Base-by-base conservation (phyloP, 1,284 basidiomycete genomes). In the Trichosporon coremiiforme region DNA sequence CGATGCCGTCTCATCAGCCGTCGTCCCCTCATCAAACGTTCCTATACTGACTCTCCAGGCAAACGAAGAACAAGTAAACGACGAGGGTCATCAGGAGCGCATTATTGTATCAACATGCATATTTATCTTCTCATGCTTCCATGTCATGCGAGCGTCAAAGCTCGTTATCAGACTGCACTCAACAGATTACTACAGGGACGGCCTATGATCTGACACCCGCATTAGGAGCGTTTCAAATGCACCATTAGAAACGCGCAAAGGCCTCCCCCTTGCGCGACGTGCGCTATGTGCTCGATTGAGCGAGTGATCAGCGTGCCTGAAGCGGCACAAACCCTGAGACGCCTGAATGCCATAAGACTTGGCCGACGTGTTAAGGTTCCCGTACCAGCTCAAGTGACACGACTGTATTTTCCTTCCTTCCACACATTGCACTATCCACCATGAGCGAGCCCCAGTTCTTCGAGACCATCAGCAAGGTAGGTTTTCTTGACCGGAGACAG, bases 371-470 rank as follows among this genome's bases (percentile, higher is more conserved):
- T 60, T 60, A 60, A 60, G 13, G 35, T 33, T 36, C 65, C 53
- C 65, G 22, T 47, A 41, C 17, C 60, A n/a, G 33, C 38, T 45
- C 8, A 47, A 12, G 38, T 29, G 38, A 47, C 38, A 25, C 35
- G 35, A 38, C 64, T 25, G 25, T 60, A 31, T 35, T 60, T 35
- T 69, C 65, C 10, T 53, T 22, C 57, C 9, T 29, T 15, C 35
- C 65, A 22, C 29, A 63, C 47, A 31, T 15, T n/a, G 6, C 62
- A 35, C 66, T 9, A 53, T 57, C 68, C 25, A 73, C 66, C 57
- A 94, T 95, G 93, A 86, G 91, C 13, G 68, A 79, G 68, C 78
- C 75, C 31, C 93, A 94, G 38, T 96, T 93, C 85, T 89, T 96
- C 76, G 88, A 93, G 76, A 90, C 90, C 13, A 88, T 95, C 72